Evolutionary conservation across 1,284 basidiomycete species (phyloP).

Genomic region (Fomitopsis pinicola): DNA sequence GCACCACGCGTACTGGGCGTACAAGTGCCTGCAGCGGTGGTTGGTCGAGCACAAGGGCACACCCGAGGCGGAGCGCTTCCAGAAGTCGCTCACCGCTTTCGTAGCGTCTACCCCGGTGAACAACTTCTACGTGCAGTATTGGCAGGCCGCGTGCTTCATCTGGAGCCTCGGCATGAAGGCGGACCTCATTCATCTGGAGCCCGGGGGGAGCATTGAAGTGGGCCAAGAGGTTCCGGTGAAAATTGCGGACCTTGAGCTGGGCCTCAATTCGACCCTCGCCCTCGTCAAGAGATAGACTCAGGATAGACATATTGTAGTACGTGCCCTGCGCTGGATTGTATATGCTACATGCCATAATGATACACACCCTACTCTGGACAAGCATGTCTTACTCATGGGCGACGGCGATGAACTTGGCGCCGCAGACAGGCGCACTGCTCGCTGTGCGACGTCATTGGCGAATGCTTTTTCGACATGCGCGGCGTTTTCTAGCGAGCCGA

Average conservation of each 20-base stretch:
- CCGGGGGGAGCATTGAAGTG: not conserved
- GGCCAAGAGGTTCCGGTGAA: not conserved
- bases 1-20: slow-evolving; percentile 29
- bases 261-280: not conserved
- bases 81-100: slow-evolving; percentile 24
- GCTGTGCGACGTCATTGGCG: no score
- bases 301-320: not conserved
- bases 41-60: slow-evolving; percentile 20
- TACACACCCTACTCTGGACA: not conserved
- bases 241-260: not conserved
- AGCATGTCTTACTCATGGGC: not conserved
- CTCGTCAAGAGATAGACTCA: not conserved
- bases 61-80: slow-evolving; percentile 13
- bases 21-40: slow-evolving; percentile 29
- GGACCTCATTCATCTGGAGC: not conserved
- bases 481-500: no score
- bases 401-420: not conserved
- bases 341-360: not conserved
- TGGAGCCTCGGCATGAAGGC: not conserved
- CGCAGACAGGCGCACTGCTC: no score
- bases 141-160: not conserved
- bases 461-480: no score
- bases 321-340: not conserved
- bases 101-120: slow-evolving; percentile 3
- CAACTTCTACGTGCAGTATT: not conserved